Conservation (phyloP, 108 stramenopile genomes). For the Mediolabrus comicus region DNA sequence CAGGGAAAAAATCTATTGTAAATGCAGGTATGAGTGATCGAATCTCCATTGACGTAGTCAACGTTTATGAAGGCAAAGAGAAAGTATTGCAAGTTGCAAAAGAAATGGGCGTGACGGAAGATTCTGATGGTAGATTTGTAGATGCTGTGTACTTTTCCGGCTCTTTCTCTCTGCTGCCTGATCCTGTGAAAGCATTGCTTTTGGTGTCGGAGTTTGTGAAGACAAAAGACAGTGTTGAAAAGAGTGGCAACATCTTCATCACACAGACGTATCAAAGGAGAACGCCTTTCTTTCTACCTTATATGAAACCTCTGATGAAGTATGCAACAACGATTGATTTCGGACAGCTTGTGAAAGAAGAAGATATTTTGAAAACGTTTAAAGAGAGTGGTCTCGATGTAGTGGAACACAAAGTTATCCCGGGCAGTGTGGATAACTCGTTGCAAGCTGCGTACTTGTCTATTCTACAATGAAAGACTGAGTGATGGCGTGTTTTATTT, state of each 20-base stretch:
- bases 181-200: constrained; percentile 53
- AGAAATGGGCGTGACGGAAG: constrained; percentile 1
- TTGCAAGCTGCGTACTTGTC: constrained; percentile 63
- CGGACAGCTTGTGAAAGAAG: constrained; percentile 54
- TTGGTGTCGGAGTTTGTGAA: constrained; percentile 36
- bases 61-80: constrained; percentile 44
- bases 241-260: constrained; percentile 51
- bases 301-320: constrained; percentile 59
- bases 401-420: constrained; percentile 47
- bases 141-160: constrained; percentile 76
- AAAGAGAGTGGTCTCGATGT: constrained; percentile 42
- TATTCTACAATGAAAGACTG: constrained; percentile 20
- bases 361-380: constrained; percentile 43
- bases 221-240: constrained; percentile 2
- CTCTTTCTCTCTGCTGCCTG: constrained; percentile 64
- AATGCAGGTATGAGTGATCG: constrained; percentile 22
- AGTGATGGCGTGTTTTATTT: not conserved
- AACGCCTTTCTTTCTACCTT: constrained; percentile 44
- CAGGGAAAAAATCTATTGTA: constrained; percentile 41
- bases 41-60: constrained; percentile 41
- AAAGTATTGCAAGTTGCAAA: constrained; percentile 23
- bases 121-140: constrained; percentile 25
- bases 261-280: constrained; percentile 73
- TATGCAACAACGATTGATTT: constrained; percentile 77
- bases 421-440: constrained; percentile 50